A percentile compares a stretch with the other conserved stretches of the same genome.
These are phyloP conservation scores for Candida easanensis DNA, from an alignment of 805 yeast genomes.

Conservation along the genomic window DNA sequence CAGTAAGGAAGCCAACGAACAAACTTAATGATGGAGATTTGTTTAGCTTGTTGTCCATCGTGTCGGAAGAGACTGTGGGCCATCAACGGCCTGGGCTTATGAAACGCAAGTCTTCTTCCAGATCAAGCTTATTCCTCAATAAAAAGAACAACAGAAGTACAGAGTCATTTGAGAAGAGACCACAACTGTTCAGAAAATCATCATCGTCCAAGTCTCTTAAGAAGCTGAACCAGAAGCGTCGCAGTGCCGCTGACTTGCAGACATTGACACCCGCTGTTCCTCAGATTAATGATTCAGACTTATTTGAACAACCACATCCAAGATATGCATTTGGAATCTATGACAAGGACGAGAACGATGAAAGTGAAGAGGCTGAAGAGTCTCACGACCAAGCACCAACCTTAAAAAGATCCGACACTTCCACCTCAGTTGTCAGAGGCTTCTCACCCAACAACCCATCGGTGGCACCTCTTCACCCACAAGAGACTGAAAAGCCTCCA, in stretches of 20 bases:
- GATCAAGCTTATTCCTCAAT: slow-evolving; percentile 16
- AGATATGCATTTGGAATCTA: slow-evolving; percentile 29
- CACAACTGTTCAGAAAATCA: slow-evolving; percentile 22
- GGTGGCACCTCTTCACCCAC: background rate
- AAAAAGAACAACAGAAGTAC: slow-evolving; percentile 14
- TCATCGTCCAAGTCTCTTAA: slow-evolving; percentile 28
- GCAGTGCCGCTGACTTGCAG: slow-evolving; percentile 16
- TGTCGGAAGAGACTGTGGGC: slow-evolving; percentile 24
- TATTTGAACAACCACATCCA: slow-evolving; percentile 30
- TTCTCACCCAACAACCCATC: slow-evolving; percentile 23
- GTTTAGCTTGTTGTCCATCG: slow-evolving; percentile 26
- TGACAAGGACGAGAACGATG: slow-evolving; percentile 3
- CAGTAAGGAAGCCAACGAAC: slow-evolving; percentile 15
- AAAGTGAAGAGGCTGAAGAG: background rate
- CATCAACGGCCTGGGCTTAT: slow-evolving; percentile 21
- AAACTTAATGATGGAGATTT: slow-evolving; percentile 28
- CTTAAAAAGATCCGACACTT: slow-evolving; percentile 25
- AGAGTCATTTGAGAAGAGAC: slow-evolving; percentile 17
- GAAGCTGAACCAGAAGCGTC: slow-evolving; percentile 20
- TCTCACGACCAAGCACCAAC: slow-evolving; percentile 8
- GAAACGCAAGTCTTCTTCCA: slow-evolving; percentile 20
- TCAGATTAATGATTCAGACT: slow-evolving; percentile 23
- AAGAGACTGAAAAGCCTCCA: background rate
- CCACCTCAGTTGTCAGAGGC: slow-evolving; percentile 29
- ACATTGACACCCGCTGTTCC: slow-evolving; percentile 10